Conservation (phyloP, 768 basidiomycete genomes). For the Tylopilus sp. region DNA sequence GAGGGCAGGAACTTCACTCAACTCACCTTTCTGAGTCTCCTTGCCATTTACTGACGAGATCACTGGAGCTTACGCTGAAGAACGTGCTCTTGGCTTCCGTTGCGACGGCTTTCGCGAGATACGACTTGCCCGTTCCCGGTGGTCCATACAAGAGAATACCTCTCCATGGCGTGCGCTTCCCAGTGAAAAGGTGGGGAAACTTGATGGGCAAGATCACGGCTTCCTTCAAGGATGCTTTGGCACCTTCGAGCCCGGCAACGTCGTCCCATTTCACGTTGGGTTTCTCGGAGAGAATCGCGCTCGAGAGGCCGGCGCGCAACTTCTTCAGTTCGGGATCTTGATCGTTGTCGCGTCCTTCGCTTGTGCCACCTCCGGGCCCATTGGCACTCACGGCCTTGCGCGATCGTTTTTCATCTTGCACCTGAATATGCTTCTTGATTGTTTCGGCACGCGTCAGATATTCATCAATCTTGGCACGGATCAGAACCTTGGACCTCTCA, state of each 20-base stretch:
- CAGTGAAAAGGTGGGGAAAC: slow-evolving; percentile 97
- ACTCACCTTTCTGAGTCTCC: slow-evolving; percentile 93
- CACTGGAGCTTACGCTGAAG: slow-evolving; percentile 93
- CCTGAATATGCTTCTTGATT: slow-evolving; percentile 76
- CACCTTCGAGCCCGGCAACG: slow-evolving; percentile 92
- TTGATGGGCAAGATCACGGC: slow-evolving; percentile 99
- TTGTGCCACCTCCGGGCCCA: slow-evolving; percentile 46
- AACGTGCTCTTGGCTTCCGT: slow-evolving; percentile 99
- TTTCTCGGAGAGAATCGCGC: slow-evolving; percentile 88
- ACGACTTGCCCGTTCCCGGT: slow-evolving; percentile 96
- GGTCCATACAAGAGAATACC: slow-evolving; percentile 97
- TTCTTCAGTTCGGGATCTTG: slow-evolving; percentile 95
- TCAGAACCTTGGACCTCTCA: slow-evolving; percentile 83
- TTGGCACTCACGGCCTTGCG: slow-evolving; percentile 49
- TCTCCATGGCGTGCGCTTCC: slow-evolving; percentile 95
- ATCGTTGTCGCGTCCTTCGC: slow-evolving; percentile 57
- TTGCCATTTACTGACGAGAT: slow-evolving; percentile 99
- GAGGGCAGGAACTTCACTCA: background rate
- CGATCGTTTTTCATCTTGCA: slow-evolving; percentile 55
- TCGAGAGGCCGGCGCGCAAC: slow-evolving; percentile 82
- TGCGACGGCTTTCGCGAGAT: slow-evolving; percentile 96
- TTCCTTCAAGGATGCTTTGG: slow-evolving; percentile 95
- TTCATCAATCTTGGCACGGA: slow-evolving; percentile 84
- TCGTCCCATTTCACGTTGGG: slow-evolving; percentile 99
- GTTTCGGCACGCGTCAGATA: slow-evolving; percentile 91